These are phyloP conservation scores for Trametes sanguinea DNA, from an alignment of 768 basidiomycete genomes.

Conservation along the genomic window DNA sequence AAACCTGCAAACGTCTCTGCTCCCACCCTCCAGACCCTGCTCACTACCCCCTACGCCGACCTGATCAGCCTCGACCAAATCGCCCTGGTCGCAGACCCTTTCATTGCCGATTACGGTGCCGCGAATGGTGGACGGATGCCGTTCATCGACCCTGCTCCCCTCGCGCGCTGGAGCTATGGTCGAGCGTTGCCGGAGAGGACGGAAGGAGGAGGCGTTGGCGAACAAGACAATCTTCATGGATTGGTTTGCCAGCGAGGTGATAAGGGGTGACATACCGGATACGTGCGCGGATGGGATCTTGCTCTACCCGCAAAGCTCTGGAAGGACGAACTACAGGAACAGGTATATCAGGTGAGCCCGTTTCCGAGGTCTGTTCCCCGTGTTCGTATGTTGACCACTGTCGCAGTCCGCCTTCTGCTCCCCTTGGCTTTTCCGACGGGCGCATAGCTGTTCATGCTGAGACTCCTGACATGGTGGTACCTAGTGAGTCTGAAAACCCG, in stretches of 20 bases:
- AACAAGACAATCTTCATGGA: slow-evolving; percentile 35
- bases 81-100: slow-evolving; percentile 31
- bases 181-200: slow-evolving; percentile 20
- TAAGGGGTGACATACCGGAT: slow-evolving; percentile 16
- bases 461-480: slow-evolving; percentile 35
- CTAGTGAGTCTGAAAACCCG: slow-evolving; percentile 23
- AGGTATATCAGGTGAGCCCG: slow-evolving; percentile 22
- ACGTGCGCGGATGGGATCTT: slow-evolving; percentile 33
- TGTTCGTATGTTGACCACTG: too few relatives aligned
- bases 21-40: slow-evolving; percentile 24
- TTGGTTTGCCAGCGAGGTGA: slow-evolving; percentile 31
- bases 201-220: slow-evolving; percentile 26
- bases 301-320: slow-evolving; percentile 34
- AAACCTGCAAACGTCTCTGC: slow-evolving; percentile 25
- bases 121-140: slow-evolving; percentile 29
- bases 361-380: too few relatives aligned
- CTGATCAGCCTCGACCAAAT: slow-evolving; percentile 32
- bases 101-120: slow-evolving; percentile 30
- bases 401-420: slow-evolving; percentile 26
- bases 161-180: slow-evolving; percentile 31
- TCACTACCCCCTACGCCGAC: slow-evolving; percentile 34
- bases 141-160: slow-evolving; percentile 34
- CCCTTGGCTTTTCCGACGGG: slow-evolving; percentile 28
- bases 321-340: slow-evolving; percentile 30
- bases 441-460: slow-evolving; percentile 30